Evolutionary conservation across 2,329 filamentous ascomycete species (phyloP).

Genomic region (Nothophoma quercina): DNA sequence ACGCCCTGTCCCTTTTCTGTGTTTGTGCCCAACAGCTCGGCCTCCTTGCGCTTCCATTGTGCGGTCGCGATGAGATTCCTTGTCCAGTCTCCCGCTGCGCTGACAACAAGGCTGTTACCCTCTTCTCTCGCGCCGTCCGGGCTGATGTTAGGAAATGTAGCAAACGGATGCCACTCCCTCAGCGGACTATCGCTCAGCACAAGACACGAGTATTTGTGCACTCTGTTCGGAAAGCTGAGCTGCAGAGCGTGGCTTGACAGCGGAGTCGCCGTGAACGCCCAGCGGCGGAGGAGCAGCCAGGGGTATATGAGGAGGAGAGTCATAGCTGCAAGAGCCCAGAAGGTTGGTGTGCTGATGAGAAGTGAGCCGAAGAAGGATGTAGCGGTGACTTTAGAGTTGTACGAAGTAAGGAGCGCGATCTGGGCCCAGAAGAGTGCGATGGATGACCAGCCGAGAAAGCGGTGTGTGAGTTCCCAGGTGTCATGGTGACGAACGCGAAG

Average conservation of each 20-base stretch:
- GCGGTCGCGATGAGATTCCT: conserved; percentile 26
- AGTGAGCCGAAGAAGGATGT: background rate
- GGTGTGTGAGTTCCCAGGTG: conserved; percentile 45
- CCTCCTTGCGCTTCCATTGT: background rate
- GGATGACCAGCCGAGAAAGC: conserved; percentile 44
- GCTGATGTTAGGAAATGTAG: conserved; percentile 46
- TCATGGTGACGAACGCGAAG: conserved; percentile 40
- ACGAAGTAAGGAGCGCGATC: conserved; percentile 26
- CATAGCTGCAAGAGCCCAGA: conserved; percentile 74
- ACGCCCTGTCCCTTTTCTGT: conserved; percentile 21
- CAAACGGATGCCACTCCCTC: conserved; percentile 49
- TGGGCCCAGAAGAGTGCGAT: conserved; percentile 42
- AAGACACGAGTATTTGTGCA: conserved; percentile 44
- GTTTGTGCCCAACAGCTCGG: background rate
- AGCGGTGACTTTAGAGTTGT: background rate
- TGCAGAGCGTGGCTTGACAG: conserved; percentile 77
- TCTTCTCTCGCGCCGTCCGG: conserved; percentile 41
- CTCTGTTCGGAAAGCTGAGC: conserved; percentile 58
- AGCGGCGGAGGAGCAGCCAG: conserved; percentile 75
- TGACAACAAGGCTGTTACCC: conserved; percentile 46
- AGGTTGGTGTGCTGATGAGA: conserved; percentile 28
- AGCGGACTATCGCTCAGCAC: conserved; percentile 40
- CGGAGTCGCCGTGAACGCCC: conserved; percentile 69
- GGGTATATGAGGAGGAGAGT: conserved; percentile 73
- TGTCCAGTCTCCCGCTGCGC: conserved; percentile 46